A percentile compares a stretch with the other conserved stretches of the same genome.
These are phyloP conservation scores for Uronychia setigera DNA, from an alignment of 73 alveolate species.

Conservation along the genomic window DNA sequence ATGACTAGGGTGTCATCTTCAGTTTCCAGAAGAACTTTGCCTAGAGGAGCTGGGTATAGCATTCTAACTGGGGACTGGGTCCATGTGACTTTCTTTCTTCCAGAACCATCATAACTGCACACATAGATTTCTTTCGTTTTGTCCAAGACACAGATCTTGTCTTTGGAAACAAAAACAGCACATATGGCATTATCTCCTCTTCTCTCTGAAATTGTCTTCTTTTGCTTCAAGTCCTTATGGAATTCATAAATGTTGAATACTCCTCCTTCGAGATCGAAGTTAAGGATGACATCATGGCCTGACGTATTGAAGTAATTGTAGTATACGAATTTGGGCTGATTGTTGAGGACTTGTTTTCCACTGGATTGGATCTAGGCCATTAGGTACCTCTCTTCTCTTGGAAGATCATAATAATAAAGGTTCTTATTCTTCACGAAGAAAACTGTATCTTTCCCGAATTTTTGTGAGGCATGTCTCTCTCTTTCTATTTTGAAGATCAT, in stretches of 20 bases:
- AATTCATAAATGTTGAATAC: slow-evolving; percentile 44
- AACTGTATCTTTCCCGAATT: slow-evolving; percentile 54
- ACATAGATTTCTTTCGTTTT: slow-evolving; percentile 32
- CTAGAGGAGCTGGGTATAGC: slow-evolving; percentile 76
- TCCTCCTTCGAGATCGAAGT: slow-evolving; percentile 60
- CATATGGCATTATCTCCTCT: slow-evolving; percentile 45
- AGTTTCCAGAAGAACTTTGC: slow-evolving; percentile 74
- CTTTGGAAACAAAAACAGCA: slow-evolving; percentile 60
- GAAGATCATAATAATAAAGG: slow-evolving; percentile 27
- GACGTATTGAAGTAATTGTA: slow-evolving; percentile 48
- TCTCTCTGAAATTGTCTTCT: slow-evolving; percentile 28
- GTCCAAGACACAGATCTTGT: slow-evolving; percentile 57
- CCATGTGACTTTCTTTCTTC: slow-evolving; percentile 24
- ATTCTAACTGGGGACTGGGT: slow-evolving; percentile 53
- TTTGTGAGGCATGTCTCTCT: slow-evolving; percentile 70
- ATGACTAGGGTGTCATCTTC: slow-evolving; percentile 73
- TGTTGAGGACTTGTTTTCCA: slow-evolving; percentile 58
- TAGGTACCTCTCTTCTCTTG: slow-evolving; percentile 15
- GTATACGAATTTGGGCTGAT: slow-evolving; percentile 55
- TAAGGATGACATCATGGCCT: slow-evolving; percentile 36
- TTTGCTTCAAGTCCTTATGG: slow-evolving; percentile 33
- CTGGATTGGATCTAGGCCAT: slow-evolving; percentile 27
- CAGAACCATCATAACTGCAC: slow-evolving; percentile 43
- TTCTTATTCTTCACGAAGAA: slow-evolving; percentile 68
- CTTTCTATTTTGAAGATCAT: slow-evolving; percentile 94